A percentile compares a stretch with the other conserved stretches of the same genome.
Conservation (phyloP, 305 asterid species). For the Plantago lanceolata region DNA sequence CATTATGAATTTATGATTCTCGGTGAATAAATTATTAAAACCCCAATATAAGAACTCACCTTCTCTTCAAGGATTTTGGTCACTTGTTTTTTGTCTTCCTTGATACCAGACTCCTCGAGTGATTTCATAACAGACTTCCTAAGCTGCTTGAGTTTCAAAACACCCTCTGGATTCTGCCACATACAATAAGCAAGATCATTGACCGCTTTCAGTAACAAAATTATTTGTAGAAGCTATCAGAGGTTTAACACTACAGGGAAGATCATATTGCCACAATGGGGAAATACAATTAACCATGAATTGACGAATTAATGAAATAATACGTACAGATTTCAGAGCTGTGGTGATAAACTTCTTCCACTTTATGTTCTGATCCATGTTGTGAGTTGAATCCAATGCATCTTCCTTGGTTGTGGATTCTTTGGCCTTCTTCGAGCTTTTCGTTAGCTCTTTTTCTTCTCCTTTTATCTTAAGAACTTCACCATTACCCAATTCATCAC, state of each 20-base stretch:
- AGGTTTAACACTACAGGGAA: not conserved
- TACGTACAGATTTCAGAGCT: conserved; percentile 65
- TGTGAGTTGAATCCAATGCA: conserved; percentile 22
- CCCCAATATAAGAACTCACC: conserved; percentile 34
- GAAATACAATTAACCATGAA: not conserved
- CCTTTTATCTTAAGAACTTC: conserved; percentile 38
- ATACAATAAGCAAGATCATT: conserved; percentile 18
- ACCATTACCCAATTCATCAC: conserved; percentile 40
- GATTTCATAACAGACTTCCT: conserved; percentile 46
- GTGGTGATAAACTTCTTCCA: conserved; percentile 84
- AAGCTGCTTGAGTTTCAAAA: conserved; percentile 61
- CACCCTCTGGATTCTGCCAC: conserved; percentile 63
- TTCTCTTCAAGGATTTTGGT: conserved; percentile 51
- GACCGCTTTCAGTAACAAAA: not conserved
- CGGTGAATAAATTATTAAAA: not conserved
- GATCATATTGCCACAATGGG: not conserved
- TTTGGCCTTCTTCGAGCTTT: conserved; percentile 49
- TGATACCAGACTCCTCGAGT: conserved; percentile 50
- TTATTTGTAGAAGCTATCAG: not conserved
- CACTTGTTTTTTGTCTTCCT: conserved; percentile 40
- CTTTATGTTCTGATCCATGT: conserved; percentile 48
- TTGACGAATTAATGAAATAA: conserved; percentile 13
- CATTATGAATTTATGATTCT: too few species aligned
- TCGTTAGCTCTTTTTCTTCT: conserved; percentile 31
- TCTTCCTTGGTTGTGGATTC: conserved; percentile 30